Evolutionary conservation across 2,329 filamentous ascomycete species (phyloP).

Genomic region (Herpotrichia juniperi): DNA sequence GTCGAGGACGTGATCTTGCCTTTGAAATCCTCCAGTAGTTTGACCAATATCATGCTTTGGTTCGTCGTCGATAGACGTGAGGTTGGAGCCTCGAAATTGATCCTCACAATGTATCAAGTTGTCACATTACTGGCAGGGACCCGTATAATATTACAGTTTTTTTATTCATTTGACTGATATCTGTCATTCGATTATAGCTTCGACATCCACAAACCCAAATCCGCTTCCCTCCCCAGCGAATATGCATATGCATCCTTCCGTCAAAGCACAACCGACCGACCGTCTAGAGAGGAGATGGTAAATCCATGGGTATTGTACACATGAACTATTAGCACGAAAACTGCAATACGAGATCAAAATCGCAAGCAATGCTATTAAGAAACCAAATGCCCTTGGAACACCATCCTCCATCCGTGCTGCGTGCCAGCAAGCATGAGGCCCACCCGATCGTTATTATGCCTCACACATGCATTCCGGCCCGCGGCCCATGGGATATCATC

Average conservation of each 20-base stretch:
- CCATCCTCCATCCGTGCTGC: conserved; percentile 12
- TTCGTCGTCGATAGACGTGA: too few species aligned
- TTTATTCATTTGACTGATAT: neutral
- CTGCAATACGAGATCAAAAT: conserved; percentile 12
- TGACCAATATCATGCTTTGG: too few species aligned
- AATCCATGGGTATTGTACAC: conserved; percentile 45
- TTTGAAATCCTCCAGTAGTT: too few species aligned
- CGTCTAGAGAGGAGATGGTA: conserved; percentile 45
- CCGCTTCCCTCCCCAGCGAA: too few species aligned
- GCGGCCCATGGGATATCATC: conserved; percentile 7
- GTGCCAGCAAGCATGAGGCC: neutral
- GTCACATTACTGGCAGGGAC: too few species aligned
- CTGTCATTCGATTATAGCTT: neutral
- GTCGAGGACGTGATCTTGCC: too few species aligned
- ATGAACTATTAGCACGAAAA: conserved; percentile 15
- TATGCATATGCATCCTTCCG: neutral
- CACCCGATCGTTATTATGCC: conserved; percentile 1
- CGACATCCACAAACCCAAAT: neutral
- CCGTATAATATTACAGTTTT: neutral
- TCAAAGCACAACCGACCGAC: neutral
- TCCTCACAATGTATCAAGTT: too few species aligned
- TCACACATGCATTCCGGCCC: neutral
- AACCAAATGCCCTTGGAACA: conserved; percentile 6
- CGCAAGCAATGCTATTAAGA: conserved; percentile 1
- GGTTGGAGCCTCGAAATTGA: too few species aligned